Evolutionary conservation across 1,284 basidiomycete species (phyloP).

Genomic region (Moniliella sp.): DNA sequence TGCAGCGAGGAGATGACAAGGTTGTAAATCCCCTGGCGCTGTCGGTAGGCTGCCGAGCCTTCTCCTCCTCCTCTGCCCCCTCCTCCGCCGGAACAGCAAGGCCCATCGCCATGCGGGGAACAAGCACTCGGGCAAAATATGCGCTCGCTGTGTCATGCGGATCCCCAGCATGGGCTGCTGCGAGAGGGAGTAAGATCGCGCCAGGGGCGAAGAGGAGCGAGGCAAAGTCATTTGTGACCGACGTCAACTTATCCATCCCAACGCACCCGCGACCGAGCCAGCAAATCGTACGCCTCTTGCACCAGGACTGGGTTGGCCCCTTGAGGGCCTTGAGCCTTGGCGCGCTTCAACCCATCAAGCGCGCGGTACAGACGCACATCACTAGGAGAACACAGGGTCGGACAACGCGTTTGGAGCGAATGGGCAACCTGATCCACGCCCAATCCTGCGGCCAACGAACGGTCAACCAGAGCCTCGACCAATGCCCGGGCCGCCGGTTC

Average conservation of each 20-base stretch:
- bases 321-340: conserved; percentile 60
- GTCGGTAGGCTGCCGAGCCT: conserved; percentile 44
- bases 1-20: conserved; percentile 46
- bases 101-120: no score
- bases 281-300: conserved; percentile 44
- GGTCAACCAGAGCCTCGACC: conserved; percentile 84
- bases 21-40: conserved; percentile 46
- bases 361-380: conserved; percentile 98
- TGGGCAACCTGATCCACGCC: conserved; percentile 90
- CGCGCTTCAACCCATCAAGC: conserved; percentile 72
- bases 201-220: conserved; percentile 62
- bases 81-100: conserved; percentile 43
- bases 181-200: conserved; percentile 62
- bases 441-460: conserved; percentile 84
- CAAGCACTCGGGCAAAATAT: no score
- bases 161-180: conserved; percentile 62
- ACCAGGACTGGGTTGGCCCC: conserved; percentile 6
- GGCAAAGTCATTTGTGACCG: conserved; percentile 66
- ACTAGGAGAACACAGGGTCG: conserved; percentile 88
- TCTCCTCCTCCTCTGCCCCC: conserved; percentile 45
- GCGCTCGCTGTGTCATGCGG: conserved; percentile 40
- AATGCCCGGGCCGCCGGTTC: conserved; percentile 62
- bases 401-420: conserved; percentile 75
- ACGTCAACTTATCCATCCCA: conserved; percentile 61
- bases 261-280: conserved; percentile 58